Conservation (phyloP, 495 filamentous ascomycete genomes). For the Tuber magnatum region DNA sequence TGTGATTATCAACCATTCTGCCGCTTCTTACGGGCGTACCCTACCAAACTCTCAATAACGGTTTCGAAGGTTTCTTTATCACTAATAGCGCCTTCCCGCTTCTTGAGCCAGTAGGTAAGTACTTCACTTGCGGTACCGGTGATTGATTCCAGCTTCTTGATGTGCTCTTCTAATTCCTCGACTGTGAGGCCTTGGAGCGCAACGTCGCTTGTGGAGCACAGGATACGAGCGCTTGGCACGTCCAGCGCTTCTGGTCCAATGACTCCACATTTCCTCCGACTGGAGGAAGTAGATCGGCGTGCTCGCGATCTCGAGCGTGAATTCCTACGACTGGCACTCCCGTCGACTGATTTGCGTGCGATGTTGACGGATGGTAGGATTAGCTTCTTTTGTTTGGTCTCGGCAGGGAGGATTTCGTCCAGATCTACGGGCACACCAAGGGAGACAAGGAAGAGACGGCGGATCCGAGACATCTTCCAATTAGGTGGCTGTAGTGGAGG, state of each 20-base stretch:
- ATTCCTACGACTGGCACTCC: constrained; percentile 14
- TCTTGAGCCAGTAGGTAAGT: constrained; percentile 81
- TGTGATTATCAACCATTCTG: constrained; percentile 45
- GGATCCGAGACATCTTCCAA: constrained; percentile 95
- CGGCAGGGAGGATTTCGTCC: constrained; percentile 87
- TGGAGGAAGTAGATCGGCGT: constrained; percentile 40
- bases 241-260: constrained; percentile 50
- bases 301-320: constrained; percentile 40
- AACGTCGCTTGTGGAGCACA: constrained; percentile 76
- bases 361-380: constrained; percentile 77
- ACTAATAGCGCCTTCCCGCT: constrained; percentile 71
- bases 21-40: constrained; percentile 80
- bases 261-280: constrained; percentile 20
- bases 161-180: constrained; percentile 64
- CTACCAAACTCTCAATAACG: constrained; percentile 96
- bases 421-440: constrained; percentile 93
- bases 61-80: constrained; percentile 96
- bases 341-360: constrained; percentile 26
- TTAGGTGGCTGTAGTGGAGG: constrained; percentile 92
- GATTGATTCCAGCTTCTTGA: constrained; percentile 61
- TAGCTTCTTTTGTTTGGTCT: constrained; percentile 93
- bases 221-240: constrained; percentile 63
- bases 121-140: constrained; percentile 64
- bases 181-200: constrained; percentile 70
- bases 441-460: constrained; percentile 90